A percentile compares a stretch with the other conserved stretches of the same genome.
Conservation (phyloP, 2,329 filamentous ascomycete species). For the Chrysoporthe austroafricana region DNA sequence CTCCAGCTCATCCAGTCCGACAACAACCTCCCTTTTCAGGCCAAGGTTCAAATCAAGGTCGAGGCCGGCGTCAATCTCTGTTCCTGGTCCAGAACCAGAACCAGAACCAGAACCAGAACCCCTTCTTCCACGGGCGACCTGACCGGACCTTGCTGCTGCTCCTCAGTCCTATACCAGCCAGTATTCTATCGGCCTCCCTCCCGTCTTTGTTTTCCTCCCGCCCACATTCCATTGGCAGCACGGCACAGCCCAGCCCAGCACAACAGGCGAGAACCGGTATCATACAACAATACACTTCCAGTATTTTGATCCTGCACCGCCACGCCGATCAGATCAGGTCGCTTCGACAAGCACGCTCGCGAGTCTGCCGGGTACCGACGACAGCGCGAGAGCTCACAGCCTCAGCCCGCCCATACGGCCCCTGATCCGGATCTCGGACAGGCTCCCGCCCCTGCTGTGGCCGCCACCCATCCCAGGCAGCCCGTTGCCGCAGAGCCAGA, state of each 20-base stretch:
- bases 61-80: not conserved
- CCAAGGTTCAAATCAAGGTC: not conserved
- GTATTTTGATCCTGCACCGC: not conserved
- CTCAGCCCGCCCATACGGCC: not conserved
- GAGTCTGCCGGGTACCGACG: not conserved
- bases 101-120: not conserved
- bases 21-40: not conserved
- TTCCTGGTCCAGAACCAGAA: not conserved
- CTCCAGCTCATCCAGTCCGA: not conserved
- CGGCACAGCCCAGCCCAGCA: not conserved
- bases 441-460: conserved; percentile 5
- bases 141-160: not conserved
- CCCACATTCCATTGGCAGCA: not conserved
- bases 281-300: not conserved
- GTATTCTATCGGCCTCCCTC: not conserved
- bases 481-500: not conserved
- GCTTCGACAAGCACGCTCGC: not conserved
- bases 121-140: not conserved
- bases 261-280: not conserved
- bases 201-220: not conserved
- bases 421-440: conserved; percentile 3
- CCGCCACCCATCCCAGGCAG: not conserved
- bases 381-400: not conserved
- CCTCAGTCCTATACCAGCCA: not conserved
- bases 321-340: not conserved